Base-by-base conservation (phyloP, 176 grass and related monocot genomes). In the Oryza meridionalis region DNA sequence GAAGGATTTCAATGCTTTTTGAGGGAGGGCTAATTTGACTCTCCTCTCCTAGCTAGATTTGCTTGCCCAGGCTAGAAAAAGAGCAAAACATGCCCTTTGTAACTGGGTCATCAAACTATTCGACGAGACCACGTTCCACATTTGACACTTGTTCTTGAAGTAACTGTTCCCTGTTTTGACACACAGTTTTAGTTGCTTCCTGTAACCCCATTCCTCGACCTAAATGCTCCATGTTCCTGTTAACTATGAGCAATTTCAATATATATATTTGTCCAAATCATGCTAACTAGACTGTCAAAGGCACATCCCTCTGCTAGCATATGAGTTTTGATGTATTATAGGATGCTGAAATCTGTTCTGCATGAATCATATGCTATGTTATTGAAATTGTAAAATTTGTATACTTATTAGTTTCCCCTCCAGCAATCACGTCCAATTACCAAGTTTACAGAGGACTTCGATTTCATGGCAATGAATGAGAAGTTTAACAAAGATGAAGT, bases 401-500 rank as follows among this genome's bases (percentile, higher is more conserved):
- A 65, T 14, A 77, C 38, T 73, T 84, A 79, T 46, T 79, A 16
- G 43, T 66, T 76, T 90, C 64, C 27, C 21, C 33, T 75, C 12
- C 82, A 98, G 90, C 88, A 88, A 43, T 88, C 87, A 50, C 86
- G 29, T 35, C 77, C 83, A 4, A 68, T 89, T 78, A 91, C 89
- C 33, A 95, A 93, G 69, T 97, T 97, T 62, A 91, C 88, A 5
- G 95, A 94, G 79, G 92, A 97, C 77, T 97, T 97, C 2, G 92
- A 97, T 93, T 97, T 97, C 72, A 97, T 67, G 82, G 95, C 95
- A 46, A 97, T 97, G 95, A 97, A 97, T 44, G 95, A 97, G 82
- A 97, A 97, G 72, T 97, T 97, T 53, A 97, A 97, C 77, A 97
- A 97, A 85, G 92, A 97, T 84, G 92, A 97, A 93, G 95, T 97